These are phyloP conservation scores for Podospora australis DNA, from an alignment of 495 filamentous ascomycete species.

Conservation along the genomic window DNA sequence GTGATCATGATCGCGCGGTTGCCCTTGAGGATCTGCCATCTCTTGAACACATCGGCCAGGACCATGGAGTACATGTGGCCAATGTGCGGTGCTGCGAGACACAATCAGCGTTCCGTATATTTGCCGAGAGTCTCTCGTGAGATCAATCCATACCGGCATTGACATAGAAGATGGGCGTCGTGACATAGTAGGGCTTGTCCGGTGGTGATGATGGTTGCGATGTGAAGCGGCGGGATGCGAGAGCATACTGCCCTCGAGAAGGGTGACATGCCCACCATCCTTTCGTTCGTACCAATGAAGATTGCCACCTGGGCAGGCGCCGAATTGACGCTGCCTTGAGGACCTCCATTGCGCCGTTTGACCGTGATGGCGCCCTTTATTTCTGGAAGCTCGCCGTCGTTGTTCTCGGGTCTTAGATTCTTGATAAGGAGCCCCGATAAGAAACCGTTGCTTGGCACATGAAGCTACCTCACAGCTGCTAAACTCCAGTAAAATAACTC, in stretches of 20 bases:
- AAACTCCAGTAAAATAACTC: too few relatives aligned
- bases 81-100: conserved; percentile 70
- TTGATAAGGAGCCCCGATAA: background rate
- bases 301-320: conserved; percentile 11
- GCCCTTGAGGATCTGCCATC: conserved; percentile 79
- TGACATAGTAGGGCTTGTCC: conserved; percentile 90
- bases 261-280: conserved; percentile 18
- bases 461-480: too few relatives aligned
- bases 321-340: conserved; percentile 18
- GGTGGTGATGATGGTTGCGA: conserved; percentile 2
- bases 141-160: conserved; percentile 67
- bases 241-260: conserved; percentile 6
- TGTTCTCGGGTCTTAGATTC: too few relatives aligned
- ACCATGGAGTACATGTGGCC: conserved; percentile 93
- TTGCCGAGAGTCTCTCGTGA: too few relatives aligned
- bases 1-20: conserved; percentile 67
- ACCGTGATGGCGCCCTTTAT: background rate
- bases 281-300: conserved; percentile 9
- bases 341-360: conserved; percentile 12
- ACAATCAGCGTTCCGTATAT: conserved; percentile 15
- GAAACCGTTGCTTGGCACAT: too few relatives aligned
- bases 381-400: background rate
- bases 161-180: conserved; percentile 97
- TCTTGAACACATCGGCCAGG: conserved; percentile 82
- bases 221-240: conserved; percentile 8